These are phyloP conservation scores for Colletotrichum viniferum DNA, from an alignment of 2,329 filamentous ascomycete genomes.

Conservation along the genomic window DNA sequence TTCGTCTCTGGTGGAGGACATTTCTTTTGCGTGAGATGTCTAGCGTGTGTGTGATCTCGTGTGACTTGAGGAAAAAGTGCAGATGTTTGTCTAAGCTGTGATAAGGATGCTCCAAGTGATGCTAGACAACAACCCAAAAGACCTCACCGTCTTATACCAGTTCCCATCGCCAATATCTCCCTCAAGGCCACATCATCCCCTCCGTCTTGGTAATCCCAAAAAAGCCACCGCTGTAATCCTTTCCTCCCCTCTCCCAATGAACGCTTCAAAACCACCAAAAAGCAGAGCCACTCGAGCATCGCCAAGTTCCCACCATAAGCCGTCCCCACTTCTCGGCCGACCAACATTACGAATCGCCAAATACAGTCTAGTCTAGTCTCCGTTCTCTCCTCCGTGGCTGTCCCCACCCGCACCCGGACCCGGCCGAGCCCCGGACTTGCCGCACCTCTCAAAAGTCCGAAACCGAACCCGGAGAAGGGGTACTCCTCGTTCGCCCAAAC, in stretches of 20 bases:
- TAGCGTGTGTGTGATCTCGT: not conserved
- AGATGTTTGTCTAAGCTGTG: not conserved
- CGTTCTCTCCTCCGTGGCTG: not conserved
- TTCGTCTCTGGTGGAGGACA: not conserved
- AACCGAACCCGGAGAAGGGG: not conserved
- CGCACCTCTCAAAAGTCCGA: not conserved
- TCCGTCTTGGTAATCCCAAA: not conserved
- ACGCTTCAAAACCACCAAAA: not conserved
- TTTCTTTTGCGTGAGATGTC: not conserved
- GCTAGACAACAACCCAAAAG: not conserved
- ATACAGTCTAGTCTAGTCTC: not conserved
- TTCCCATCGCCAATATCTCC: not conserved
- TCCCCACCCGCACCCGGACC: not conserved
- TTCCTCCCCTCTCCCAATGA: not conserved
- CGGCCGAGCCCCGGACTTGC: not conserved
- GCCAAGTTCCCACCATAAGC: not conserved
- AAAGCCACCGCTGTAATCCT: not conserved
- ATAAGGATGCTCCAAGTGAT: not conserved
- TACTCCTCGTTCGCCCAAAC: not conserved
- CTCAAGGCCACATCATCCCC: not conserved
- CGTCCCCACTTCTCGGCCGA: conserved; percentile 15
- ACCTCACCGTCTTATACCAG: not conserved
- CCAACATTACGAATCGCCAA: not conserved
- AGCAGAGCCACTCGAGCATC: not conserved
- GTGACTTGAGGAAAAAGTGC: not conserved